phyloP scores from a whole-genome alignment of 2,329 filamentous ascomycete genomes.

The Tolypocladium pustulatum region DNA sequence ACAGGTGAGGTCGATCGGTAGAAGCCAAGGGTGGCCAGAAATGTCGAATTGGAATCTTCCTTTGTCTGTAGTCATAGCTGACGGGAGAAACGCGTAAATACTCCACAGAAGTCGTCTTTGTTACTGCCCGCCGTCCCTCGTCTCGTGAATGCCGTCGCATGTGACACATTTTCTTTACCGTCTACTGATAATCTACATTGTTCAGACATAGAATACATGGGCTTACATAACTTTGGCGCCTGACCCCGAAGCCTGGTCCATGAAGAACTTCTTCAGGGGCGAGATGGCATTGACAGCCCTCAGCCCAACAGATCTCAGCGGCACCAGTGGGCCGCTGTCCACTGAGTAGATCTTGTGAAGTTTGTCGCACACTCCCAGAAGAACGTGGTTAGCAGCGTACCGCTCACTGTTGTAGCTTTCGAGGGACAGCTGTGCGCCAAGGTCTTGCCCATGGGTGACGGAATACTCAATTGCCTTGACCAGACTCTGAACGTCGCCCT shows the following conservation, averaged over 20 bases:
- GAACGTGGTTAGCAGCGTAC: constrained; percentile 70
- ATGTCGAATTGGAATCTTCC: constrained; percentile 19
- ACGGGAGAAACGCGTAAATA: constrained; percentile 25
- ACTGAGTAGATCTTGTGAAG: constrained; percentile 87
- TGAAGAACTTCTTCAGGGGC: constrained; percentile 74
- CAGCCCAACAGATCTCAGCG: constrained; percentile 67
- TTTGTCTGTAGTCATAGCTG: constrained; percentile 31
- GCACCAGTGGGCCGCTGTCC: constrained; percentile 67
- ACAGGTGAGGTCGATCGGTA: constrained; percentile 53
- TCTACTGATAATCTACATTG: constrained; percentile 2
- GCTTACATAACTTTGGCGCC: constrained; percentile 33
- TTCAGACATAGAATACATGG: neutral
- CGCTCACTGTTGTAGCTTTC: constrained; percentile 74
- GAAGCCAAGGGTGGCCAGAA: constrained; percentile 15
- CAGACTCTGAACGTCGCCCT: constrained; percentile 77
- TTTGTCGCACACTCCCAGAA: constrained; percentile 77
- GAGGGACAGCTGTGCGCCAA: constrained; percentile 67
- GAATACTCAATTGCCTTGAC: constrained; percentile 65
- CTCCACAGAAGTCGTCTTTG: constrained; percentile 19
- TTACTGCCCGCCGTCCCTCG: neutral
- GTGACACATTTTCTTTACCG: neutral
- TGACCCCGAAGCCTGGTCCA: constrained; percentile 58
- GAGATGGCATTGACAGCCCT: constrained; percentile 63
- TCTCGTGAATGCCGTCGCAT: neutral
- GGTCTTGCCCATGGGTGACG: constrained; percentile 74